Base-by-base conservation (phyloP, 2,329 filamentous ascomycete species). In the Septoria linicola region DNA sequence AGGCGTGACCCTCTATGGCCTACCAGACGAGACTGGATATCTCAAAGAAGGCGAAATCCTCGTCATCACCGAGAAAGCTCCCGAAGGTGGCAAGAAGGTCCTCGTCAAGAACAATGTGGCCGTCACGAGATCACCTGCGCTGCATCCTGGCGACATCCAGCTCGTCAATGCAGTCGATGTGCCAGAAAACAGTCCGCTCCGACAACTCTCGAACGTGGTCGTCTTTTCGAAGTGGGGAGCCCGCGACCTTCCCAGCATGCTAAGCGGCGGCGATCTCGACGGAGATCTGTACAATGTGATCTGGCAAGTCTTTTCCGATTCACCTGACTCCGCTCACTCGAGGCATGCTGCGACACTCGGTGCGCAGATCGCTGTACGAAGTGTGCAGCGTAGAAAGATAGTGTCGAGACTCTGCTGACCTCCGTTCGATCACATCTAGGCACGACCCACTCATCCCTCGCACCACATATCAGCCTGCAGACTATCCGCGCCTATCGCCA, bases 201-300 rank as follows among this genome's bases (percentile, higher is more conserved):
- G 71, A 1, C 64, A 74, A 0, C 74, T 91, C 1, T 72, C 75
- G 1, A 95, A 95, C 62, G 91, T 88, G 53, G 77, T 95, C 13
- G 81, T 87, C 1, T 95, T 95, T 64, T 90, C 85, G 53, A 81
- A 83, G 50, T 75, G 80, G 35, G 89, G 90, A 0, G 20, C 60
- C 0, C 80, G 89, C 13, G 89, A 95, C 63, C 72, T 95, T 0
- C 88, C 89, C 0, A 92, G 87, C 54, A 80, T 85, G 67, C 74
- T 95, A 0, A 86, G 85, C 46, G 89, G 89, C 1, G 89, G 89
- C 0, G 89, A 95, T 66, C 76, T 95, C 0, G 89, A 93, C 58
- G 89, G 89, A 0, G 90, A 96, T 65, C 71, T 88, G 0, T 95
- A 87, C 68, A 86, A 89, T 57, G 71, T 95, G 42, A 87, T 95